Evolutionary conservation across 306 rosid species (phyloP).

Genomic region (Glycyrrhiza uralensis): DNA sequence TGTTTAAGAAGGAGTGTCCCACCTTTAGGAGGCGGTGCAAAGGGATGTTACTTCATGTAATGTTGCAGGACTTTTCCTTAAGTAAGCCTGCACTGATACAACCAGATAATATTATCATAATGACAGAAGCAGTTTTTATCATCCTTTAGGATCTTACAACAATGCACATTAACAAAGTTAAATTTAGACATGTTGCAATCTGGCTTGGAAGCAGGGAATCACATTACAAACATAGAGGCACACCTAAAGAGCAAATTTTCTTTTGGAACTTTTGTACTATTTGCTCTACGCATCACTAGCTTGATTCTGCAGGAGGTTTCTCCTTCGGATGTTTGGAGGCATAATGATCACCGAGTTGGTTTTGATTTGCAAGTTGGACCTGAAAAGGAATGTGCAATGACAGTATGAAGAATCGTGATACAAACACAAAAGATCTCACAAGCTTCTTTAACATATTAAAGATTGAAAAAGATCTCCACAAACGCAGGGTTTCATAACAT

Average conservation of each 20-base stretch:
- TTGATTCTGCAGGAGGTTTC: slow-evolving; percentile 67
- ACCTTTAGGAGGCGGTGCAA: background rate
- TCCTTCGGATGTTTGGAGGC: slow-evolving; percentile 95
- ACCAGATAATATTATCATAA: slow-evolving; percentile 15
- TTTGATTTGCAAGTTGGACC: slow-evolving; percentile 83
- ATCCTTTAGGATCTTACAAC: slow-evolving; percentile 29
- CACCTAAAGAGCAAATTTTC: slow-evolving; percentile 15
- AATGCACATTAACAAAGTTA: slow-evolving; percentile 13
- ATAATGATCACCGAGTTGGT: slow-evolving; percentile 83
- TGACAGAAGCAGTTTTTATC: slow-evolving; percentile 12
- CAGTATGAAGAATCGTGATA: slow-evolving; percentile 2
- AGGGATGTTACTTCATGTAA: background rate
- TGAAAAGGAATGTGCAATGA: slow-evolving; percentile 36
- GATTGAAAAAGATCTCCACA: background rate
- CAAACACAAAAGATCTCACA: background rate
- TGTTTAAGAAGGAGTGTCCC: background rate
- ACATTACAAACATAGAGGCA: slow-evolving; percentile 25
- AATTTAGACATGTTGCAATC: slow-evolving; percentile 18
- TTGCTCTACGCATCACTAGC: slow-evolving; percentile 34
- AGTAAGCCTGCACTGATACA: slow-evolving; percentile 16
- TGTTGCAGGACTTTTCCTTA: background rate
- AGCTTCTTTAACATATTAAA: background rate
- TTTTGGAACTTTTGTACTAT: slow-evolving; percentile 5
- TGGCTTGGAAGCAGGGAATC: slow-evolving; percentile 22
- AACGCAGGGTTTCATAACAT: background rate